A percentile compares a stretch with the other conserved stretches of the same genome.
Conservation (phyloP, 177 flowering plant genomes). For the Viscum album region DNA sequence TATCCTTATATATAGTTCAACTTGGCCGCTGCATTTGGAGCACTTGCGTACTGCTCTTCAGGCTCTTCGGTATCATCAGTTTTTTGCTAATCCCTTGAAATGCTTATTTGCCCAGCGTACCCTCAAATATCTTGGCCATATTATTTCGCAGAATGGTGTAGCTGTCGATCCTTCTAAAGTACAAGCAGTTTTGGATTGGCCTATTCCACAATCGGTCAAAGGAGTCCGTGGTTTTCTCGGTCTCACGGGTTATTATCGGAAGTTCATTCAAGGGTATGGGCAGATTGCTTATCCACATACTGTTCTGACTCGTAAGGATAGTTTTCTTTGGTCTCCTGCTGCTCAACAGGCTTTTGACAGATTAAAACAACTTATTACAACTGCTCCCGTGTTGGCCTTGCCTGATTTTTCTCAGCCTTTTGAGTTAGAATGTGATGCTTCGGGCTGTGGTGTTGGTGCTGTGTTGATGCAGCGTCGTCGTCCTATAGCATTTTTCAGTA, state of each 20-base stretch:
- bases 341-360: not conserved
- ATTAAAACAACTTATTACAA: not conserved
- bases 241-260: not conserved
- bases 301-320: not conserved
- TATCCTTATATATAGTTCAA: no score
- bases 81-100: no score
- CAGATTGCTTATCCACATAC: not conserved
- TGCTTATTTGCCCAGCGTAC: no score
- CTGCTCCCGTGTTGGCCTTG: not conserved
- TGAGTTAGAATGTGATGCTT: slow-evolving; percentile 7
- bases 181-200: not conserved
- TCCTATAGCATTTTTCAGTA: slow-evolving; percentile 5
- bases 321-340: not conserved
- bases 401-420: not conserved
- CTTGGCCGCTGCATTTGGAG: no score
- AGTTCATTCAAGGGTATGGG: not conserved
- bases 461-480: not conserved
- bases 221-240: not conserved
- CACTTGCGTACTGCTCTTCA: no score
- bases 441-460: slow-evolving; percentile 4
- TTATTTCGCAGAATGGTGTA: not conserved
- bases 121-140: not conserved
- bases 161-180: not conserved
- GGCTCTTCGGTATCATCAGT: no score
- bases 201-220: not conserved